Evolutionary conservation across 1,284 basidiomycete genomes (phyloP).

Genomic region (Leccinum fuscescens): DNA sequence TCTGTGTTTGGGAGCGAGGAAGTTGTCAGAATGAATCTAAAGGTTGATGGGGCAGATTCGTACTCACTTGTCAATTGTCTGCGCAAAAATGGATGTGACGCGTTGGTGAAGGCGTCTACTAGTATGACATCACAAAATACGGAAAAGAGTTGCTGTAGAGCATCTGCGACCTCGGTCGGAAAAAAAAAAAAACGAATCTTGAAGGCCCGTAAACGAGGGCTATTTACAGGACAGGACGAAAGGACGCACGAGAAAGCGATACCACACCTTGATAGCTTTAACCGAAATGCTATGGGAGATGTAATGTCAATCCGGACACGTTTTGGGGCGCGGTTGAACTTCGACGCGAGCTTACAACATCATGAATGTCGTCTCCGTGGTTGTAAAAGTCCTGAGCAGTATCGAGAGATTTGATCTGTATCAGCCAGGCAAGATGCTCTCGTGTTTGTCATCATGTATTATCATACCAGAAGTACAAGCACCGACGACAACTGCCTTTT

Average conservation of each 20-base stretch:
- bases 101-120: conserved; percentile 22
- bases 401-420: conserved; percentile 17
- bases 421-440: conserved; percentile 7
- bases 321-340: background rate
- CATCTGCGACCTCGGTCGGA: conserved; percentile 30
- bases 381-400: conserved; percentile 30
- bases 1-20: conserved; percentile 5
- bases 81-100: conserved; percentile 11
- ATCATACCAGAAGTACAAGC: conserved; percentile 38
- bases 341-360: conserved; percentile 17
- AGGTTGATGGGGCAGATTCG: background rate
- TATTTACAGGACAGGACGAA: background rate
- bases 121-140: background rate
- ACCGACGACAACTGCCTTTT: conserved; percentile 45
- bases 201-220: background rate
- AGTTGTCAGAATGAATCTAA: background rate
- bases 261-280: conserved; percentile 2
- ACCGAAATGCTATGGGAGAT: conserved; percentile 22
- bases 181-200: background rate
- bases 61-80: conserved; percentile 31
- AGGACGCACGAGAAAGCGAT: conserved; percentile 19
- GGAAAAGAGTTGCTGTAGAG: conserved; percentile 19
- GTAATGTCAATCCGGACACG: conserved; percentile 1
- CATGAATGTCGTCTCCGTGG: conserved; percentile 23
- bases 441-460: background rate